Evolutionary conservation across 345 rosid genomes (phyloP).

Genomic region (Moricandia arvensis): DNA sequence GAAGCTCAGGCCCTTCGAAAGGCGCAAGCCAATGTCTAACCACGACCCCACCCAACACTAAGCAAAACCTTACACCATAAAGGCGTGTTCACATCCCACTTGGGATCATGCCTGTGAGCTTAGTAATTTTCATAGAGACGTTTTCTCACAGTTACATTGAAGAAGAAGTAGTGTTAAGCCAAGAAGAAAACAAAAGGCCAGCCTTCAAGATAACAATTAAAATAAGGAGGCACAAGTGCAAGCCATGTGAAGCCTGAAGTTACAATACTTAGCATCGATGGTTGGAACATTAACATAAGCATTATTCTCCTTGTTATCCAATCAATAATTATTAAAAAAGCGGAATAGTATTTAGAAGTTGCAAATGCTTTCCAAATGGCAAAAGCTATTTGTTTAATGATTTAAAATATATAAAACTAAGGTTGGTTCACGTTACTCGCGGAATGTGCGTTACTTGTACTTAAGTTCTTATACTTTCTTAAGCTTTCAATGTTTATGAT

Average conservation of each 20-base stretch:
- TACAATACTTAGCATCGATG: conserved; percentile 35
- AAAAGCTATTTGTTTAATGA: too few relatives aligned
- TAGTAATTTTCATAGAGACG: conserved; percentile 77
- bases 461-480: too few relatives aligned
- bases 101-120: conserved; percentile 63
- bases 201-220: conserved; percentile 84
- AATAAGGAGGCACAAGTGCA: conserved; percentile 76
- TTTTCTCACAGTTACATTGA: conserved; percentile 70
- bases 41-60: conserved; percentile 59
- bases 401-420: too few relatives aligned
- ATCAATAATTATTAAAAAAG: too few relatives aligned
- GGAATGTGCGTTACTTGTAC: too few relatives aligned
- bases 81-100: conserved; percentile 75
- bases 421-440: too few relatives aligned
- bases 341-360: too few relatives aligned
- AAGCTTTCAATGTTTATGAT: too few relatives aligned
- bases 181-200: conserved; percentile 89
- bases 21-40: conserved; percentile 86
- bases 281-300: too few relatives aligned
- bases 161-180: conserved; percentile 82
- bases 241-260: conserved; percentile 77
- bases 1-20: conserved; percentile 88
- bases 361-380: too few relatives aligned
- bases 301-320: too few relatives aligned
- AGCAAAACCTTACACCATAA: conserved; percentile 56